These are phyloP conservation scores for Bipolaris victoriae DNA, from an alignment of 2,329 filamentous ascomycete species.

Conservation along the genomic window DNA sequence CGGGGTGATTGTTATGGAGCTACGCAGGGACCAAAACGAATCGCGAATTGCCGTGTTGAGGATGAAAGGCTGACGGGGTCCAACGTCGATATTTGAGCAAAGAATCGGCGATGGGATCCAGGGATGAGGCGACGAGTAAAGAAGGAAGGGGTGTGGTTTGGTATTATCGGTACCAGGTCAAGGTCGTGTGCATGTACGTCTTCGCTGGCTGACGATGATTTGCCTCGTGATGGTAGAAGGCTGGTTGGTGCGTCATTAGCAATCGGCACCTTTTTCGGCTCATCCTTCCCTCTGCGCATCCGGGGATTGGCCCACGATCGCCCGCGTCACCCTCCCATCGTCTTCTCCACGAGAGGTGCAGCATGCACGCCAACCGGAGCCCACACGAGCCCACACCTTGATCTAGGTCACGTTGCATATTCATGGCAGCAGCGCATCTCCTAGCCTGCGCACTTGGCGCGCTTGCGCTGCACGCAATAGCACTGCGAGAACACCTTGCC, in stretches of 20 bases:
- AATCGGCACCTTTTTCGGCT: conserved; percentile 19
- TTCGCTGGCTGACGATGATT: conserved; percentile 48
- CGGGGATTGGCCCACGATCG: conserved; percentile 23
- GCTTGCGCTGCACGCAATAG: not conserved
- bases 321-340: conserved; percentile 17
- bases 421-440: not conserved
- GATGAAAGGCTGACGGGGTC: conserved; percentile 12
- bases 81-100: conserved; percentile 8
- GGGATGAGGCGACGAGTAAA: conserved; percentile 11
- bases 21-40: conserved; percentile 24
- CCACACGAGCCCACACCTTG: conserved; percentile 3
- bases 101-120: conserved; percentile 14
- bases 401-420: conserved; percentile 17
- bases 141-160: conserved; percentile 27
- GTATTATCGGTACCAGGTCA: conserved; percentile 17
- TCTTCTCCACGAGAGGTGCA: conserved; percentile 14
- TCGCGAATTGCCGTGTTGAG: conserved; percentile 11
- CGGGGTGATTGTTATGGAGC: conserved; percentile 20
- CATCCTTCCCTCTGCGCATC: conserved; percentile 14
- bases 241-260: conserved; percentile 35
- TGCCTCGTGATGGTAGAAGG: conserved; percentile 19
- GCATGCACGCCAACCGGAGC: conserved; percentile 7
- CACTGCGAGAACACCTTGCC: not conserved
- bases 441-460: conserved; percentile 1
- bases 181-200: conserved; percentile 41